Evolutionary conservation across 2,329 filamentous ascomycete genomes (phyloP).

Genomic region (Chrysosporium queenslandicum): DNA sequence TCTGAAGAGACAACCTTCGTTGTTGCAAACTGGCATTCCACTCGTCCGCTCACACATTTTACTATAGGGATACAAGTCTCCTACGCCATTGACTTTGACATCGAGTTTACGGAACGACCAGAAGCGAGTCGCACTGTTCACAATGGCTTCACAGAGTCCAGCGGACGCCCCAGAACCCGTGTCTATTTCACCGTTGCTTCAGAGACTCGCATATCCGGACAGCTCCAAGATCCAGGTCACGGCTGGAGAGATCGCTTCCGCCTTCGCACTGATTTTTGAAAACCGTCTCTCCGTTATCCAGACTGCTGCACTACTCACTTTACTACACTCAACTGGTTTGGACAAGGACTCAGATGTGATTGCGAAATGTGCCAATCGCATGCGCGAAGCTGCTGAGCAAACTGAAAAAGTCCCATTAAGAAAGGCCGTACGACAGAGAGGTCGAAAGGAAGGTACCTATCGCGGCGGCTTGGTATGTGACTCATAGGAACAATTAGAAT

Average conservation of each 20-base stretch:
- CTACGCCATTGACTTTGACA: background rate
- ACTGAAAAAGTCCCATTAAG: conserved; percentile 57
- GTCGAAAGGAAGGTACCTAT: conserved; percentile 62
- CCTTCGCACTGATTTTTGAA: conserved; percentile 83
- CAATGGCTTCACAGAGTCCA: conserved; percentile 11
- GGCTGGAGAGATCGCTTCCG: conserved; percentile 75
- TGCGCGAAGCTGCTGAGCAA: conserved; percentile 67
- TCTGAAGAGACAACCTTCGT: too few relatives aligned
- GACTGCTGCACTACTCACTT: conserved; percentile 75
- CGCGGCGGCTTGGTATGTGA: conserved; percentile 66
- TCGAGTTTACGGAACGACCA: background rate
- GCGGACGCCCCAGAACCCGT: conserved; percentile 27
- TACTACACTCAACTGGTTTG: conserved; percentile 79
- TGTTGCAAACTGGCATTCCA: background rate
- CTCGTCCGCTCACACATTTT: background rate
- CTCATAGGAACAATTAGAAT: background rate
- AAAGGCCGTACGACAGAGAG: conserved; percentile 50
- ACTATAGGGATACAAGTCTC: background rate
- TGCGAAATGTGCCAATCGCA: conserved; percentile 69
- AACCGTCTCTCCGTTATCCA: conserved; percentile 82
- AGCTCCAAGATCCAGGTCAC: conserved; percentile 46
- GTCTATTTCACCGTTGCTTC: conserved; percentile 41
- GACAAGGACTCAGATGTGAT: conserved; percentile 79
- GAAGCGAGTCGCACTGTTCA: background rate
- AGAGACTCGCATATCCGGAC: conserved; percentile 38